Conservation (phyloP, 2,329 filamentous ascomycete genomes). For the Huntiella savannae region DNA sequence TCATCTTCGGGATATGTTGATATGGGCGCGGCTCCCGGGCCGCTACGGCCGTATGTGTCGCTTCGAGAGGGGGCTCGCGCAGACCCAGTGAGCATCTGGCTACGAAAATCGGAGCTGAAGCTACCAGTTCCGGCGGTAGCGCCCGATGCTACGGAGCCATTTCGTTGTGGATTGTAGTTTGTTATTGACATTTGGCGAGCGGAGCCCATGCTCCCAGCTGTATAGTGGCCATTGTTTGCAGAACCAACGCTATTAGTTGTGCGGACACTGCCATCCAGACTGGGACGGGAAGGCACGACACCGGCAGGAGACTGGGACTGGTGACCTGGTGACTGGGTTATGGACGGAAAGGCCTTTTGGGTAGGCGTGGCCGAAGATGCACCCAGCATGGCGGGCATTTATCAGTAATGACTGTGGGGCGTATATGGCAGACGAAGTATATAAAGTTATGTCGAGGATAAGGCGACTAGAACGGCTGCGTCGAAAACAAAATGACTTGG, state of each 20-base stretch:
- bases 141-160: slow-evolving; percentile 3
- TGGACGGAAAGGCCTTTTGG: slow-evolving; percentile 28
- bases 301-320: slow-evolving; percentile 19
- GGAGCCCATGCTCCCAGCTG: slow-evolving; percentile 38
- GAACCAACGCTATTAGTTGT: slow-evolving; percentile 27
- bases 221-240: slow-evolving; percentile 17
- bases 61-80: slow-evolving; percentile 41
- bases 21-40: slow-evolving; percentile 4
- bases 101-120: slow-evolving; percentile 76
- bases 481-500: slow-evolving; percentile 2
- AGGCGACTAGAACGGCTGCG: background rate
- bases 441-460: background rate
- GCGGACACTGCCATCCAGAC: slow-evolving; percentile 27
- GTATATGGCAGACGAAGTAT: background rate
- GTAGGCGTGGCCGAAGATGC: slow-evolving; percentile 31
- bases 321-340: slow-evolving; percentile 14
- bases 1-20: slow-evolving; percentile 34
- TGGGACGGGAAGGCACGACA: slow-evolving; percentile 16
- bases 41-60: slow-evolving; percentile 21
- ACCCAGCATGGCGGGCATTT: slow-evolving; percentile 27
- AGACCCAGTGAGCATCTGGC: slow-evolving; percentile 38
- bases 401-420: background rate
- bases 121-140: slow-evolving; percentile 48
- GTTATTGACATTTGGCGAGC: slow-evolving; percentile 33
- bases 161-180: slow-evolving; percentile 32